Percentiles rank a stretch among this genome's conserved stretches.
phyloP scores from a whole-genome alignment of 2,329 filamentous ascomycete genomes.

The Epichloe bromicola region DNA sequence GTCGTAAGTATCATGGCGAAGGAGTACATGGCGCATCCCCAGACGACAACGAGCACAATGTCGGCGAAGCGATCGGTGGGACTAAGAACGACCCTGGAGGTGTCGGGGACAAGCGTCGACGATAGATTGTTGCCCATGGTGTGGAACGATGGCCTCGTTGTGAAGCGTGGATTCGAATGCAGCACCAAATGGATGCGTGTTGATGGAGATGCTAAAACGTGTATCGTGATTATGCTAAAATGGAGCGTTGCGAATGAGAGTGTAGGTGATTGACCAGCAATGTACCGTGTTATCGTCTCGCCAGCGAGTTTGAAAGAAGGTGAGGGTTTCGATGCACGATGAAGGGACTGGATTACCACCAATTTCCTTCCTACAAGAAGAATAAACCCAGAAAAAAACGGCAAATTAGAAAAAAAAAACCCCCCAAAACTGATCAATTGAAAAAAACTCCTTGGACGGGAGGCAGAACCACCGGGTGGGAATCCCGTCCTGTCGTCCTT shows the following conservation, averaged over 20 bases:
- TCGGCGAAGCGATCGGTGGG: conserved; percentile 17
- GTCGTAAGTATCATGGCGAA: conserved; percentile 30
- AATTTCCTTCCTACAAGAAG: no score
- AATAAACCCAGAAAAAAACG: not conserved
- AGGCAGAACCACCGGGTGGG: no score
- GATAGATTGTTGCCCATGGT: conserved; percentile 29
- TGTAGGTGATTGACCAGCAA: not conserved
- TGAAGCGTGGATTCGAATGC: no score
- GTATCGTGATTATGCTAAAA: no score
- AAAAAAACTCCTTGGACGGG: no score
- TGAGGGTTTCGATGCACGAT: not conserved
- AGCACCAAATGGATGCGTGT: no score
- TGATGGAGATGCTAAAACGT: no score
- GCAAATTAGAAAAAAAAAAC: not conserved
- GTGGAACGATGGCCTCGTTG: no score
- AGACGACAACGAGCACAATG: conserved; percentile 22
- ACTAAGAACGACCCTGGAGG: conserved; percentile 20
- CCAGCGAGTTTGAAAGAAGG: not conserved
- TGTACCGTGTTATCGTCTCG: not conserved
- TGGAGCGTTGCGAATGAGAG: not conserved
- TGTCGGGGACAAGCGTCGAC: conserved; percentile 24
- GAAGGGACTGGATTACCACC: no score
- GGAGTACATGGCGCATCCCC: conserved; percentile 22
- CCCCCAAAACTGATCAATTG: not conserved
- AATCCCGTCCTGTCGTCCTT: no score